Evolutionary conservation across 2,329 filamentous ascomycete genomes (phyloP).

Genomic region (Onygenales sp.): DNA sequence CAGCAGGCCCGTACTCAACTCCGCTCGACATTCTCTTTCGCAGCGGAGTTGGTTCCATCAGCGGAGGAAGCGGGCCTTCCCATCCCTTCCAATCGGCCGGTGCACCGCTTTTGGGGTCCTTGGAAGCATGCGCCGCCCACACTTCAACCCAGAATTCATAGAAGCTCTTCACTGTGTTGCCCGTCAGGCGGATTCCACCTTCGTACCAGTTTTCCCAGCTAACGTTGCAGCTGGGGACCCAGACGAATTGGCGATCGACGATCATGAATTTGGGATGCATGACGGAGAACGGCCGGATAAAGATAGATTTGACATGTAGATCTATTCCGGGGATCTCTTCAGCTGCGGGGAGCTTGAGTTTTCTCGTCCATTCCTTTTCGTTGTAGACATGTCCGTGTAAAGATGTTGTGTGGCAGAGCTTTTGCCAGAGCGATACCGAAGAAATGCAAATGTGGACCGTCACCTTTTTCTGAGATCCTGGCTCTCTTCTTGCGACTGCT

Average conservation of each 20-base stretch:
- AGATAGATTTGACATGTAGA: constrained; percentile 64
- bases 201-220: constrained; percentile 87
- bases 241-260: constrained; percentile 56
- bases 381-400: constrained; percentile 53
- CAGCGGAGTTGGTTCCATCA: no score
- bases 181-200: constrained; percentile 59
- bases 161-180: constrained; percentile 52
- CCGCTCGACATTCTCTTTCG: no score
- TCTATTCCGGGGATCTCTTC: constrained; percentile 52
- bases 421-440: constrained; percentile 61
- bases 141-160: constrained; percentile 57
- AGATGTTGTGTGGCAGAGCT: constrained; percentile 62
- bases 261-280: constrained; percentile 81
- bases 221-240: constrained; percentile 72
- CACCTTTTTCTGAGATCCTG: constrained; percentile 31
- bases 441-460: constrained; percentile 69
- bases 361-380: constrained; percentile 46
- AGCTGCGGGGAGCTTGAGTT: constrained; percentile 54
- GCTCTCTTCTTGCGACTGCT: constrained; percentile 19
- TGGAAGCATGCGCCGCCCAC: constrained; percentile 44
- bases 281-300: constrained; percentile 72
- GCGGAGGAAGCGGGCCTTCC: no score
- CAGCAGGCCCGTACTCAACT: neutral
- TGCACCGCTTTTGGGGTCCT: neutral
- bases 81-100: no score